Percentiles rank a stretch among this genome's conserved stretches.
phyloP scores from a whole-genome alignment of 1,284 basidiomycete species.

The Tetrapyrgos nigripes region DNA sequence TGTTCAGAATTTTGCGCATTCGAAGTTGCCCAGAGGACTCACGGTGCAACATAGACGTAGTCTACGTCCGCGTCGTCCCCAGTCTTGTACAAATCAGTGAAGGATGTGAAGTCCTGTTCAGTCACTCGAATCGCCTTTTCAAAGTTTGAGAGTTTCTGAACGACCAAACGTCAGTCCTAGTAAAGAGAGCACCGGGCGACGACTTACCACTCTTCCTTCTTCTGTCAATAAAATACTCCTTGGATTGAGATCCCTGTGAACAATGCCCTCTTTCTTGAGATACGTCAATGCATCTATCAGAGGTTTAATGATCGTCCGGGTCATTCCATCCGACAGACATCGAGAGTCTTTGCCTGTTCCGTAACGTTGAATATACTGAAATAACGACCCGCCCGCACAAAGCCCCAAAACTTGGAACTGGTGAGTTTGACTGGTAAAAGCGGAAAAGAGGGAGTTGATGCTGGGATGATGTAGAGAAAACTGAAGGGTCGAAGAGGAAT shows the following conservation, averaged over 20 bases:
- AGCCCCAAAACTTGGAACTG: slow-evolving; percentile 52
- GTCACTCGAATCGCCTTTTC: slow-evolving; percentile 34
- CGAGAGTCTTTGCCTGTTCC: slow-evolving; percentile 17
- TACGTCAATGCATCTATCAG: slow-evolving; percentile 51
- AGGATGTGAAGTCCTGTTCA: slow-evolving; percentile 20
- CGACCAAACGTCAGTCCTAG: not conserved
- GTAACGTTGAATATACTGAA: slow-evolving; percentile 30
- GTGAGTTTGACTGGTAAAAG: slow-evolving; percentile 39
- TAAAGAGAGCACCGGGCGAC: not conserved
- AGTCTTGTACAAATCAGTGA: slow-evolving; percentile 18
- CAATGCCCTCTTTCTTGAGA: slow-evolving; percentile 45
- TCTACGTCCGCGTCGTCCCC: slow-evolving; percentile 1
- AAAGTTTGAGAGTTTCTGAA: slow-evolving; percentile 48
- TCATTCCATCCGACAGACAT: slow-evolving; percentile 39
- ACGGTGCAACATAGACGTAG: slow-evolving; percentile 40
- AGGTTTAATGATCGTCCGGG: slow-evolving; percentile 45
- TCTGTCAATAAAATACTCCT: slow-evolving; percentile 42
- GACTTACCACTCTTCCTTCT: slow-evolving; percentile 40
- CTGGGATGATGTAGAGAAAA: slow-evolving; percentile 53
- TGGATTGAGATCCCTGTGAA: slow-evolving; percentile 44
- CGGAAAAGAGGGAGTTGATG: slow-evolving; percentile 53
- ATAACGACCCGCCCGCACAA: slow-evolving; percentile 49
- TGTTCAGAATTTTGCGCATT: not conserved
- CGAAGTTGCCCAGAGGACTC: slow-evolving; percentile 14
- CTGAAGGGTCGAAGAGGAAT: slow-evolving; percentile 20